Conservation (phyloP, 306 rosid species). For the Cucumis hystrix region DNA sequence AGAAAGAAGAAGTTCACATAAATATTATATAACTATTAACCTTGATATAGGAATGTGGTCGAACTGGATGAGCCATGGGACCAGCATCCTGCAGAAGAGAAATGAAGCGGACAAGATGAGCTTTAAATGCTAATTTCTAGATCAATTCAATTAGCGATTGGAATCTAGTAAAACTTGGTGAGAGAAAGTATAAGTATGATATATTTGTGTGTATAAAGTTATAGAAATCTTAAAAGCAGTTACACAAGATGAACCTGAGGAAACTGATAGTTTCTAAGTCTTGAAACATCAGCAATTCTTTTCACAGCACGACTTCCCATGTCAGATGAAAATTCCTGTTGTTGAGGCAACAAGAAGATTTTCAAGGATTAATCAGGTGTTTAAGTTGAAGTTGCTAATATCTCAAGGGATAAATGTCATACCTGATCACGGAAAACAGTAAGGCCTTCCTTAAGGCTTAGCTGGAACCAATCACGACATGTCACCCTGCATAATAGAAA, state of each 20-base stretch:
- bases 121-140: background rate
- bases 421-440: slow-evolving; percentile 98
- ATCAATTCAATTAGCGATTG: background rate
- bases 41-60: slow-evolving; percentile 98
- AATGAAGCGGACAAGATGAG: slow-evolving; percentile 10
- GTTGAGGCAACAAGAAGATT: slow-evolving; percentile 13
- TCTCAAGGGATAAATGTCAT: slow-evolving; percentile 5
- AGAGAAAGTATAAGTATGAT: background rate
- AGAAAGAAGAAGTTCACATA: background rate
- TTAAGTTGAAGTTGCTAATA: slow-evolving; percentile 1
- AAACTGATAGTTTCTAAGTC: slow-evolving; percentile 81
- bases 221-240: background rate
- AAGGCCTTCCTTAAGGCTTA: slow-evolving; percentile 95
- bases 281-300: slow-evolving; percentile 81
- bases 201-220: background rate
- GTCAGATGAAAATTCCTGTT: slow-evolving; percentile 94
- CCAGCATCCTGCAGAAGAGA: slow-evolving; percentile 69
- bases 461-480: slow-evolving; percentile 99
- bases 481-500: slow-evolving; percentile 51
- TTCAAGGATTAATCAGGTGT: slow-evolving; percentile 3
- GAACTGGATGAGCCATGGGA: slow-evolving; percentile 99
- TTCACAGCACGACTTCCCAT: slow-evolving; percentile 92
- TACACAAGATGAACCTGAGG: slow-evolving; percentile 59
- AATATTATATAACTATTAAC: slow-evolving; percentile 26
- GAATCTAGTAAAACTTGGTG: background rate